Evolutionary conservation across 179 eudicot genomes (phyloP).

Genomic region (Nepenthes alata): DNA sequence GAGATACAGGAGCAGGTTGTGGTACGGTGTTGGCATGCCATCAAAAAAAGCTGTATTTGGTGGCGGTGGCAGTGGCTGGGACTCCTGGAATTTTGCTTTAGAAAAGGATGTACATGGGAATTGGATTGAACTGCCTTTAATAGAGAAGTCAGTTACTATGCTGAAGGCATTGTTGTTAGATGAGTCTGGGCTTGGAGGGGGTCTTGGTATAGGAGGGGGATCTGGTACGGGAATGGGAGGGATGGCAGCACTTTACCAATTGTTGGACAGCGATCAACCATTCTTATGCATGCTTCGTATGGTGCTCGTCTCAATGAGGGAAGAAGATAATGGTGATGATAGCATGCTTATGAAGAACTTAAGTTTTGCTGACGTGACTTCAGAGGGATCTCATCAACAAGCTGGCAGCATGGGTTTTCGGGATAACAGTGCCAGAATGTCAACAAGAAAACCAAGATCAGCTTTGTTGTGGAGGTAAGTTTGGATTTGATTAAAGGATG

Average conservation of each 20-base stretch:
- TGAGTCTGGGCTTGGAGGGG: conserved; percentile 97
- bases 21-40: conserved; percentile 87
- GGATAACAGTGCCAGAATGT: conserved; percentile 31
- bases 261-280: conserved; percentile 98
- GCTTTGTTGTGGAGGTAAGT: conserved; percentile 88
- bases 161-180: conserved; percentile 89
- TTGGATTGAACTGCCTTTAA: conserved; percentile 88
- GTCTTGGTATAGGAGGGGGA: conserved; percentile 96
- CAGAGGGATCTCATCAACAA: conserved; percentile 33
- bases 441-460: conserved; percentile 62
- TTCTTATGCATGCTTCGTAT: conserved; percentile 97
- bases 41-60: conserved; percentile 46
- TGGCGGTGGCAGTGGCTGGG: conserved; percentile 98
- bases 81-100: conserved; percentile 67
- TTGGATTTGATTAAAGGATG: background rate
- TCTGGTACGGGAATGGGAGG: conserved; percentile 99
- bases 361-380: conserved; percentile 31
- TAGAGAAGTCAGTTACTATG: conserved; percentile 82
- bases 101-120: conserved; percentile 77
- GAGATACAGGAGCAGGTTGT: conserved; percentile 83
- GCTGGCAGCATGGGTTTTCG: conserved; percentile 23
- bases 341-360: conserved; percentile 47
- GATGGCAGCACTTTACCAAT: conserved; percentile 86
- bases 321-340: conserved; percentile 85
- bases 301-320: conserved; percentile 92